Percentiles rank a stretch among this genome's conserved stretches.
Conservation (phyloP, 352 stramenopile genomes). For the Globisporangium recalcitrans region DNA sequence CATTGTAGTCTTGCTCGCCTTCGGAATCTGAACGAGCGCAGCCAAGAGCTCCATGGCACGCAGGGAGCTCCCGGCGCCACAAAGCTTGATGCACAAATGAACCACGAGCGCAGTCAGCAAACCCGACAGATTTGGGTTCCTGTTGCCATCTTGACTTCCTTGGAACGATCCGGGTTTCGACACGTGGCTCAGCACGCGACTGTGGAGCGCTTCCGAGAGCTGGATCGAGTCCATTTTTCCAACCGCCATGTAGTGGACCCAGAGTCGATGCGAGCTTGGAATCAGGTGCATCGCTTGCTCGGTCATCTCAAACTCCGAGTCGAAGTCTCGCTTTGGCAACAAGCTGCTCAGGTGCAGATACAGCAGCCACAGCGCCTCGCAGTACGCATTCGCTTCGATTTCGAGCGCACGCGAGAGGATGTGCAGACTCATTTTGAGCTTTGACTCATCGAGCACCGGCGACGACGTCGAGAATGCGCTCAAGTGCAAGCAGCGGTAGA, state of each 20-base stretch:
- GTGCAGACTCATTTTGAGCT: slow-evolving; percentile 21
- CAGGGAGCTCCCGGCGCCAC: not conserved
- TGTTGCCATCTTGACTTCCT: not conserved
- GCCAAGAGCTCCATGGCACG: slow-evolving; percentile 11
- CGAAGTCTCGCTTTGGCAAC: slow-evolving; percentile 13
- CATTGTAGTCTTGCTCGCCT: not conserved
- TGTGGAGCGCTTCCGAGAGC: slow-evolving; percentile 12
- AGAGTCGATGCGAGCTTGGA: slow-evolving; percentile 22
- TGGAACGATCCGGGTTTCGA: slow-evolving; percentile 6
- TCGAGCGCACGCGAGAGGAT: slow-evolving; percentile 31
- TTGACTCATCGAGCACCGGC: slow-evolving; percentile 2
- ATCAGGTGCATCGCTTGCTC: slow-evolving; percentile 32
- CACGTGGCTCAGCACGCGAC: slow-evolving; percentile 12
- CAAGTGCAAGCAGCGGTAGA: slow-evolving; percentile 17
- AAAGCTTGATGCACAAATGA: slow-evolving; percentile 20
- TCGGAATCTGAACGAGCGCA: slow-evolving; percentile 2
- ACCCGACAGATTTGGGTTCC: slow-evolving; percentile 4
- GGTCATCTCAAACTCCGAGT: slow-evolving; percentile 23
- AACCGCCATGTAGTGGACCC: slow-evolving; percentile 24
- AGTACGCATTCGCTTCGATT: slow-evolving; percentile 34
- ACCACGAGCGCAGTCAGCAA: slow-evolving; percentile 14
- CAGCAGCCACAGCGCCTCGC: slow-evolving; percentile 29
- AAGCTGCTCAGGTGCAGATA: slow-evolving; percentile 26
- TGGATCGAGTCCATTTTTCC: slow-evolving; percentile 16
- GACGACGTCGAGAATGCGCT: not conserved